phyloP scores from a whole-genome alignment of 2,329 filamentous ascomycete species.

The Arthrobotrys iridis region DNA sequence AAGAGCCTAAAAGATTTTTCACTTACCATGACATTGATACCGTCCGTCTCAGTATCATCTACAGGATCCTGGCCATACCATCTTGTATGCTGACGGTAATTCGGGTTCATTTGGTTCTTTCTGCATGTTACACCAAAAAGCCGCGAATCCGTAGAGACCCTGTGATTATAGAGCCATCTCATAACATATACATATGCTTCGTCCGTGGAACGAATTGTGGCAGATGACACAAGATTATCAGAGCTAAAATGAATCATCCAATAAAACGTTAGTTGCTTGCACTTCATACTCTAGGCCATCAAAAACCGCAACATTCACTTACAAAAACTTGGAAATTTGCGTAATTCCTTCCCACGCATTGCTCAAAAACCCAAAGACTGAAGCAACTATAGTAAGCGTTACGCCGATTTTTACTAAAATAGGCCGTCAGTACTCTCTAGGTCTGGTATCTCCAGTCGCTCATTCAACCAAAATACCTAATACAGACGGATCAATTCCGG shows the following conservation, averaged over 20 bases:
- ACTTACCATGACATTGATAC: slow-evolving; percentile 15
- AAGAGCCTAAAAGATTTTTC: neutral
- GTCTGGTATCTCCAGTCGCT: neutral
- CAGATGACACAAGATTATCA: slow-evolving; percentile 58
- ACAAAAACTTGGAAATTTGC: slow-evolving; percentile 44
- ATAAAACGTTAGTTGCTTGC: neutral
- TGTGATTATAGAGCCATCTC: slow-evolving; percentile 57
- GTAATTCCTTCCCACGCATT: slow-evolving; percentile 54
- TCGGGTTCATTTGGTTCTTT: slow-evolving; percentile 47
- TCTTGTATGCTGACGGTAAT: slow-evolving; percentile 28
- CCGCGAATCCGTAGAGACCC: slow-evolving; percentile 57
- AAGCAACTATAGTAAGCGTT: slow-evolving; percentile 44
- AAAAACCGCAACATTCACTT: slow-evolving; percentile 7
- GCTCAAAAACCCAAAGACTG: slow-evolving; percentile 42
- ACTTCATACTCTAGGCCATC: neutral
- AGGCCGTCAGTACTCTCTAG: neutral
- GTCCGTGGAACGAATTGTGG: slow-evolving; percentile 58
- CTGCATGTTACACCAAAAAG: slow-evolving; percentile 58
- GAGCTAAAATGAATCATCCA: slow-evolving; percentile 43
- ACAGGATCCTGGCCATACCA: slow-evolving; percentile 38
- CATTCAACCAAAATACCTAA: slow-evolving; percentile 10
- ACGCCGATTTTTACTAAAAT: slow-evolving; percentile 48
- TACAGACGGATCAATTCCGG: slow-evolving; percentile 38
- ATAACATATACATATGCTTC: slow-evolving; percentile 58
- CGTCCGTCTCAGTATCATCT: slow-evolving; percentile 10